Evolutionary conservation across 169 alveolate genomes (phyloP).

Genomic region (Cyclospora cayetanensis): DNA sequence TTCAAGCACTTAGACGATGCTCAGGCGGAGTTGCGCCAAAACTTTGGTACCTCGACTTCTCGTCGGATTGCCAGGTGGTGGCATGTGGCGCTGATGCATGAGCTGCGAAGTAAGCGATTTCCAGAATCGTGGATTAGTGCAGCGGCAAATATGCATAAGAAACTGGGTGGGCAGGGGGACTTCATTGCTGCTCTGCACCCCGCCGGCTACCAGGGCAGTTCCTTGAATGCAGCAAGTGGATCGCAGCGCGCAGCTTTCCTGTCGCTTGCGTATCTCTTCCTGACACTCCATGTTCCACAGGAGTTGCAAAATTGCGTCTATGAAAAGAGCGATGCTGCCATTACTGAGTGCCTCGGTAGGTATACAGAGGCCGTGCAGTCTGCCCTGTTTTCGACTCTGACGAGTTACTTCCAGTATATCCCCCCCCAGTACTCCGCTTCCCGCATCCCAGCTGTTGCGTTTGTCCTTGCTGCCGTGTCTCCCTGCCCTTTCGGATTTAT

Average conservation of each 20-base stretch:
- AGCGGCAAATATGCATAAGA: neutral
- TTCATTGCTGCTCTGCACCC: neutral
- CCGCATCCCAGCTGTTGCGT: neutral
- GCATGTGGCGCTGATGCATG: neutral
- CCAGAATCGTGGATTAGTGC: neutral
- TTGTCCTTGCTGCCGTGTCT: neutral
- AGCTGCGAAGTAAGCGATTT: neutral
- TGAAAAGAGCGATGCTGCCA: neutral
- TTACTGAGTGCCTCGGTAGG: neutral
- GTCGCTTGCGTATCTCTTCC: neutral
- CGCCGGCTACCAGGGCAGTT: neutral
- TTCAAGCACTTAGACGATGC: neutral
- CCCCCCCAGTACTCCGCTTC: neutral
- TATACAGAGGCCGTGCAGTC: neutral
- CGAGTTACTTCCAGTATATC: neutral
- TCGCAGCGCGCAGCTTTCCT: neutral
- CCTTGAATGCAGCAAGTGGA: neutral
- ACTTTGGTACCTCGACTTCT: neutral
- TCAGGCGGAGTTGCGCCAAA: neutral
- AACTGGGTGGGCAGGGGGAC: neutral
- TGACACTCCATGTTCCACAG: neutral
- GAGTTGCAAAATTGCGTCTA: neutral
- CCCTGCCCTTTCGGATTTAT: slow-evolving; percentile 36
- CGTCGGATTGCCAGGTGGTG: neutral
- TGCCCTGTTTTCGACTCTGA: neutral